phyloP scores from a whole-genome alignment of 2,329 filamentous ascomycete species.

The Diaporthe eres region DNA sequence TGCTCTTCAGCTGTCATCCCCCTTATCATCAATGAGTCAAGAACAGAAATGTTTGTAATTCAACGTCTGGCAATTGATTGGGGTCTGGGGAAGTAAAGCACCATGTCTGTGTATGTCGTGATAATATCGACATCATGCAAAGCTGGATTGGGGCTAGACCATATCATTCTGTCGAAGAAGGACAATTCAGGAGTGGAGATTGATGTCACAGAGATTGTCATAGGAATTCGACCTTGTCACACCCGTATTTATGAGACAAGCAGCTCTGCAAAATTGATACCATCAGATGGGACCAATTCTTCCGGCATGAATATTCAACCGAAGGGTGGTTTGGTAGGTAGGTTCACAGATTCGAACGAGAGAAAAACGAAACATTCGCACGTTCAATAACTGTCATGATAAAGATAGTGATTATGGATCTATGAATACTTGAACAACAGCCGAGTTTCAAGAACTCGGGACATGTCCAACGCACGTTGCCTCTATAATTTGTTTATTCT shows the following conservation, averaged over 20 bases:
- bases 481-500: neutral
- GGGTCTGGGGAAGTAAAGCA: neutral
- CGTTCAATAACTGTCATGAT: neutral
- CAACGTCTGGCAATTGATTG: neutral
- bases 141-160: neutral
- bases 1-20: neutral
- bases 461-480: neutral
- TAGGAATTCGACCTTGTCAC: neutral
- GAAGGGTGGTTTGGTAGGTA: neutral
- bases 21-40: neutral
- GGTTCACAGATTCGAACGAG: neutral
- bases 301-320: neutral
- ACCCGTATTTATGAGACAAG: neutral
- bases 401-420: neutral
- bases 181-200: neutral
- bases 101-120: neutral
- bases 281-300: neutral
- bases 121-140: neutral
- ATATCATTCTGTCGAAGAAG: neutral
- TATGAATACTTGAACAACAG: neutral
- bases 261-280: neutral
- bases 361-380: neutral
- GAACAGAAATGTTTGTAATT: neutral
- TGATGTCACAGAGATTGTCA: neutral
- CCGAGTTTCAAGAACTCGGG: too few relatives aligned